These are phyloP conservation scores for Ustilago xerochloae DNA, from an alignment of 1,284 basidiomycete species.

Conservation along the genomic window DNA sequence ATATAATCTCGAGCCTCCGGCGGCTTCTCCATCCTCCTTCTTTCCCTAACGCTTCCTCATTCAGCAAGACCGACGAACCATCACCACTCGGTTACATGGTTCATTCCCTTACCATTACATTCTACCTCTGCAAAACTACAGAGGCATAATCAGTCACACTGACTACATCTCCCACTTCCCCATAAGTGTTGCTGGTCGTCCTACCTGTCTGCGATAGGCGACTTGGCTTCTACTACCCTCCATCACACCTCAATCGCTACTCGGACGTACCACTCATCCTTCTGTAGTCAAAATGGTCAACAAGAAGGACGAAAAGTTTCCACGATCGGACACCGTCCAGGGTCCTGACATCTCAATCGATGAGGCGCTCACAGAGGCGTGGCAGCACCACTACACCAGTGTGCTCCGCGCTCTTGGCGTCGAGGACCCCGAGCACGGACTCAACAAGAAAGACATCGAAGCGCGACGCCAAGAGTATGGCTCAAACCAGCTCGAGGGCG, in stretches of 20 bases:
- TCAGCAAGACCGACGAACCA: constrained; percentile 2
- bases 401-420: constrained; percentile 45
- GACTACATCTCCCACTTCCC: background rate
- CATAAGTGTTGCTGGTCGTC: constrained; percentile 12
- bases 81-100: background rate
- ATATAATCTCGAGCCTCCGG: constrained; percentile 38
- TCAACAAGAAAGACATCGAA: constrained; percentile 49
- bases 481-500: constrained; percentile 62
- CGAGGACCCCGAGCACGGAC: constrained; percentile 51
- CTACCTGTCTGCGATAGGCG: constrained; percentile 46
- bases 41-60: constrained; percentile 12
- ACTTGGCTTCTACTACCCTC: constrained; percentile 2
- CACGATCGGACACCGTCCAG: constrained; percentile 45
- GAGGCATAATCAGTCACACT: background rate
- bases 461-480: constrained; percentile 56
- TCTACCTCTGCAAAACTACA: background rate
- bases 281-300: constrained; percentile 27
- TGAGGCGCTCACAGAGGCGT: constrained; percentile 31
- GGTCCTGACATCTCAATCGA: constrained; percentile 46
- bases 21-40: constrained; percentile 39
- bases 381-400: constrained; percentile 49
- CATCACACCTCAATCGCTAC: background rate
- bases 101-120: background rate
- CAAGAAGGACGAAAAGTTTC: constrained; percentile 42
- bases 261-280: background rate